Evolutionary conservation across 2,329 filamentous ascomycete species (phyloP).

Genomic region (Colletotrichum tamarilloi): DNA sequence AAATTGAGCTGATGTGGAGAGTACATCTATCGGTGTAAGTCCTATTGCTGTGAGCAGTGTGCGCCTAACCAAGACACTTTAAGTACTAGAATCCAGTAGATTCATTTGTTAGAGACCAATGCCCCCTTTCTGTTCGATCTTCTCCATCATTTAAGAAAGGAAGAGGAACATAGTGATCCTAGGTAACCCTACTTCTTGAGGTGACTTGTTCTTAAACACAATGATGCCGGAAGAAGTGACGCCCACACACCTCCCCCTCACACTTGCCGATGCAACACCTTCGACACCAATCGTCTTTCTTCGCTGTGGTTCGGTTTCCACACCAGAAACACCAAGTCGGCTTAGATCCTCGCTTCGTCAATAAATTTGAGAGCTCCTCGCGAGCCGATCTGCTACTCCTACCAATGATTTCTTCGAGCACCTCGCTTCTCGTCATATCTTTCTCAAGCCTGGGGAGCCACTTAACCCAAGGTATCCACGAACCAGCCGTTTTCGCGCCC

Average conservation of each 20-base stretch:
- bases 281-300: conserved; percentile 24
- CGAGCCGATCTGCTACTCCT: conserved; percentile 4
- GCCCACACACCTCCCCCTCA: conserved; percentile 5
- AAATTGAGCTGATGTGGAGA: no score
- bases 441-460: conserved; percentile 33
- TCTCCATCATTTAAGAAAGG: no score
- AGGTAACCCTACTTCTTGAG: not conserved
- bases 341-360: not conserved
- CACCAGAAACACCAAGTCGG: conserved; percentile 35
- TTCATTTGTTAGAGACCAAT: no score
- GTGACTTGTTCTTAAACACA: not conserved
- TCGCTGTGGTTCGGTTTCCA: conserved; percentile 9
- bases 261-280: conserved; percentile 29
- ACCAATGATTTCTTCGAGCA: conserved; percentile 13
- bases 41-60: no score
- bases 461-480: conserved; percentile 34
- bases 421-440: conserved; percentile 24
- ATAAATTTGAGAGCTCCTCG: conserved; percentile 4
- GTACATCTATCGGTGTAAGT: no score
- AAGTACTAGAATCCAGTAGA: no score
- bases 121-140: no score
- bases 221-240: not conserved
- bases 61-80: no score
- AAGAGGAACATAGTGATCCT: no score
- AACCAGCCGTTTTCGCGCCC: conserved; percentile 19